Percentiles rank a stretch among this genome's conserved stretches.
Conservation (phyloP, 208 protist species). For the Wallacemonas sp. region DNA sequence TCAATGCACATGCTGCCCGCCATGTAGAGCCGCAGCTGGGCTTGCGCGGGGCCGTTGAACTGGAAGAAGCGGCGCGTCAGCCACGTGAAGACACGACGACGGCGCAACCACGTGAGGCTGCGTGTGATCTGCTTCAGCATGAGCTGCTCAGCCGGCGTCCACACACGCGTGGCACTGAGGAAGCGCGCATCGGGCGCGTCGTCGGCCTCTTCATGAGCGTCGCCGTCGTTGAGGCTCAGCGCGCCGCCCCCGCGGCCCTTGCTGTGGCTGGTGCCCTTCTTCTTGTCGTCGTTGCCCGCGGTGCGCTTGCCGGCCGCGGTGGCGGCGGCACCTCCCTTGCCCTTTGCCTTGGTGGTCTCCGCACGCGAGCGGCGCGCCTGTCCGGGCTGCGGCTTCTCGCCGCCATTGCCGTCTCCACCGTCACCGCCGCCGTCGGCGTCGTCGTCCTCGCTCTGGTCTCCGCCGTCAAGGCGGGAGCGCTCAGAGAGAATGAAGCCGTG, state of each 20-base stretch:
- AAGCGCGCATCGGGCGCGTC: conserved; percentile 12
- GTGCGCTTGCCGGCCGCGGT: not conserved
- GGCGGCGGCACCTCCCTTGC: not conserved
- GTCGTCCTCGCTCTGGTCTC: not conserved
- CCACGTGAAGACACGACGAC: conserved; percentile 46
- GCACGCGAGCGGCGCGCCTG: not conserved
- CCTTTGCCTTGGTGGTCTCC: conserved; percentile 15
- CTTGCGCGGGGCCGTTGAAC: conserved; percentile 61
- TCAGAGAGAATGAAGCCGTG: conserved; percentile 24
- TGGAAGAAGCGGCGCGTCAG: conserved; percentile 61
- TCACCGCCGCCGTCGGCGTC: not conserved
- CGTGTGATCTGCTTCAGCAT: conserved; percentile 78
- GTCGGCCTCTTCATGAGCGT: conserved; percentile 19
- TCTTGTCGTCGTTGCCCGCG: not conserved
- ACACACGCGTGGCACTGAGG: conserved; percentile 33
- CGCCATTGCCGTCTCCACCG: not conserved
- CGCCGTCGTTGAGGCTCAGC: not conserved
- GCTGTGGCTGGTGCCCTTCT: conserved; percentile 9
- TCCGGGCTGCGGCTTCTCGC: conserved; percentile 1
- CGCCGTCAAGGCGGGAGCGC: not conserved
- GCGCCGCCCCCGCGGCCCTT: conserved; percentile 14
- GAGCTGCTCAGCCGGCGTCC: conserved; percentile 60
- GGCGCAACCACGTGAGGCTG: conserved; percentile 57
- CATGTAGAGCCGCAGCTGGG: conserved; percentile 61
- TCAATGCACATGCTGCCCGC: conserved; percentile 40